Base-by-base conservation (phyloP, 331 rosid genomes). In the Pyracantha coccinea region DNA sequence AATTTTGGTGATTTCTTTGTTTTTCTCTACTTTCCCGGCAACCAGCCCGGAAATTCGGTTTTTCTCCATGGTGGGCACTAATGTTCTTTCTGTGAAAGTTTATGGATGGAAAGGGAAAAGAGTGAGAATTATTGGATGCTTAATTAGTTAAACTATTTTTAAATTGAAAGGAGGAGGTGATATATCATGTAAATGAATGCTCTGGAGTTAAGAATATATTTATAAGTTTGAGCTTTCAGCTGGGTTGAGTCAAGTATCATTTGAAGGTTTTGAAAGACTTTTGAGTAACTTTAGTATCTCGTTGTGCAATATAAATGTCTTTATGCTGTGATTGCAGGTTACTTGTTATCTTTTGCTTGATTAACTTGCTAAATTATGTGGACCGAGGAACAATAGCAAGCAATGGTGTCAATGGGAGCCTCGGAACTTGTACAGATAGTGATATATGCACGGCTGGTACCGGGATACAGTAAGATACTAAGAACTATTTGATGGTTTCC, bases 301-400 rank as follows among this genome's bases (percentile, higher is more conserved):
- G 6, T 16, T 45, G 64, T 13, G 52, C 28, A 19, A 45, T 45
- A 35, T 38, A 73, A 32, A 14, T 74, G 59, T 71, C 24, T 68
- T 4, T 61, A 15, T 23, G 21, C 12, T 70, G 33, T 79, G 55
- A 41, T 77, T 66, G 88, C 71, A 91, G 97, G 89, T 64, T 91
- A 61, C 92, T 93, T 55, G 29, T 76, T 67, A 45, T 91, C 69
- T 89, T 91, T 72, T 93, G 96, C 45, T 72, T 87, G 80, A 89
- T 93, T 75, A 91, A 88, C 87, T 28, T 93, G 85, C 64, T 93
- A 79, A 93, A 88, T 83, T 93, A 89, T 80, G 57, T 93, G 87
- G 98, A 93, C 78, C 93, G 96, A 69, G 98, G 98, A 79, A 83
- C 90, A 59, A 93, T 93, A 66, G 97, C 96, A 66, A 93, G 98